These are phyloP conservation scores for Cordyceps farinosa DNA, from an alignment of 2,329 filamentous ascomycete species.

Conservation along the genomic window DNA sequence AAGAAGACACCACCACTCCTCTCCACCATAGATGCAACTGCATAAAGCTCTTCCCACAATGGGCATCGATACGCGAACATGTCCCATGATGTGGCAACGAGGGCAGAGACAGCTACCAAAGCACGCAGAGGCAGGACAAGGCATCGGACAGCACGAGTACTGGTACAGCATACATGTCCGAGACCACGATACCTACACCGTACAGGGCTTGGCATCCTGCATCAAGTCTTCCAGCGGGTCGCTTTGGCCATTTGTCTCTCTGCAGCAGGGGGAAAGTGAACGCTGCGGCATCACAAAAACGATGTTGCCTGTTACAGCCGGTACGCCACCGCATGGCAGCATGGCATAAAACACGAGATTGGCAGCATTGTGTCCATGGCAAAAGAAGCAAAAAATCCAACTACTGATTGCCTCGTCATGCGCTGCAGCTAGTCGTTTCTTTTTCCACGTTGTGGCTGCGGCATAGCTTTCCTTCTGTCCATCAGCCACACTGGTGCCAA, in stretches of 20 bases:
- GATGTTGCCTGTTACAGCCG: background rate
- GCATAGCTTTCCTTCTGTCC: background rate
- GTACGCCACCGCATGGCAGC: background rate
- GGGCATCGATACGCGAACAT: constrained; percentile 13
- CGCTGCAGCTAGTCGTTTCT: background rate
- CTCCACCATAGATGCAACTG: background rate
- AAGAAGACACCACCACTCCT: background rate
- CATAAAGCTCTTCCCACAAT: constrained; percentile 3
- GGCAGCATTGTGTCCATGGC: background rate
- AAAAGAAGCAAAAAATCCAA: background rate
- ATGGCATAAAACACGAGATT: background rate
- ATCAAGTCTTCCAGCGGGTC: background rate
- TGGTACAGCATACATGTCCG: background rate
- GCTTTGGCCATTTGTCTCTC: background rate
- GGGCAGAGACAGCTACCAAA: background rate
- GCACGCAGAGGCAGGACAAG: background rate
- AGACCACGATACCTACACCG: background rate
- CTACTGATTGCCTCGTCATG: background rate
- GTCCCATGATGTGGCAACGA: background rate
- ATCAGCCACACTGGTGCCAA: background rate
- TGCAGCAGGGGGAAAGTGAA: background rate
- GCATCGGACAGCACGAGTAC: too few relatives aligned
- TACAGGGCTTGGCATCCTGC: background rate
- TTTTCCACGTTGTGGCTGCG: background rate
- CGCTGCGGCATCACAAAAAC: background rate